Conservation (phyloP, 495 filamentous ascomycete species). For the Aspergillus homomorphus region DNA sequence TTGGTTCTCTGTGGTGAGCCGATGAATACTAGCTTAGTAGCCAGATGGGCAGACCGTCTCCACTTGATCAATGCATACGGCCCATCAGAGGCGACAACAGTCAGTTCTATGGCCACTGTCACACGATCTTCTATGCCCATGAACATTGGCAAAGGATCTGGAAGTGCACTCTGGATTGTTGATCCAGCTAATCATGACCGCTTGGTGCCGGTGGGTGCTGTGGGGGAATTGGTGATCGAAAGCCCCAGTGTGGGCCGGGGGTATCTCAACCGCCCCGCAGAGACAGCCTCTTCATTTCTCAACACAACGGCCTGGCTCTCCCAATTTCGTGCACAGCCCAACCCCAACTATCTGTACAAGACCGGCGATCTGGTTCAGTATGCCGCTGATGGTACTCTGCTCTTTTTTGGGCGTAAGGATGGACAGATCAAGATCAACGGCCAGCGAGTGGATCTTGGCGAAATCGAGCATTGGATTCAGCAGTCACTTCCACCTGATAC, state of each 20-base stretch:
- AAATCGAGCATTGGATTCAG: constrained; percentile 41
- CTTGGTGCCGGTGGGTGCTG: constrained; percentile 37
- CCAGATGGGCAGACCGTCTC: constrained; percentile 18
- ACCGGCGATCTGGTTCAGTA: constrained; percentile 31
- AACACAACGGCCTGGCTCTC: constrained; percentile 26
- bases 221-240: constrained; percentile 46
- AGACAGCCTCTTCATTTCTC: constrained; percentile 35
- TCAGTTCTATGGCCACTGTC: constrained; percentile 18
- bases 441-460: constrained; percentile 43
- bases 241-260: constrained; percentile 40
- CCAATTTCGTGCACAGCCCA: neutral
- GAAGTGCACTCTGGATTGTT: constrained; percentile 33
- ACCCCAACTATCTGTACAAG: constrained; percentile 24
- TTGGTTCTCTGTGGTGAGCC: constrained; percentile 41
- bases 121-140: constrained; percentile 7
- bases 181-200: constrained; percentile 29
- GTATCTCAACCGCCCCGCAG: constrained; percentile 36
- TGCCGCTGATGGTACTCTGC: constrained; percentile 21
- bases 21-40: constrained; percentile 20
- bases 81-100: constrained; percentile 30
- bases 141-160: constrained; percentile 28
- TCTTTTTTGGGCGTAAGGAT: constrained; percentile 32
- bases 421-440: constrained; percentile 44
- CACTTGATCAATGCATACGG: constrained; percentile 36
- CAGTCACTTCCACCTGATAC: too few relatives aligned